Evolutionary conservation across 441 rosid species (phyloP), one percentile per base, ranked within the genome.

Genomic region (Corymbia citriodora): DNA sequence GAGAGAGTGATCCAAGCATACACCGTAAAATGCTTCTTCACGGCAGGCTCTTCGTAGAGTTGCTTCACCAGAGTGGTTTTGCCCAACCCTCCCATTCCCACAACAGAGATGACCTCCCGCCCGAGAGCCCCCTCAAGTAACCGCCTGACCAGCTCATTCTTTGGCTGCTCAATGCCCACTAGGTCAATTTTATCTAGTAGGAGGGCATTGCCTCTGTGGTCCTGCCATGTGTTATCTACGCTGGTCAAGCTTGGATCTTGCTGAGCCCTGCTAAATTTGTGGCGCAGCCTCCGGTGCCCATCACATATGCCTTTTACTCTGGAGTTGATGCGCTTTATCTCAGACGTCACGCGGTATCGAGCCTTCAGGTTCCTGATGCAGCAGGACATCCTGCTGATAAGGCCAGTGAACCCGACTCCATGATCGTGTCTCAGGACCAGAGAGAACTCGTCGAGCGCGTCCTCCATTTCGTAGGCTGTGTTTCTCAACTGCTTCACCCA

Each of bases 401-500:
- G 54, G 45, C 86, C 52, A 55, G 52, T 7, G 85, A 74, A 74
- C 52, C 90, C 90, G 29, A 5, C 36, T 40, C 74, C 61, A 45
- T 61, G 55, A 17, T 87, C 82, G 1, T 87, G 88, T 21, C 57
- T 55, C n/a, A 89, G 72, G 83, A 61, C 49, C 48, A 89, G 88
- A 45, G 54, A 29, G 88, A 89, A 89, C 88, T 89, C 90, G 12
- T 89, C 90, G 1, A 89, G 59, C 23, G 55, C 90, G 29, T 89
- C 90, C 59, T 89, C 85, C 70, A 68, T 68, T 45, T 89, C 90
- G 57, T 89, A 89, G 52, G 88, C 90, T 55, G 72, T 70, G 23
- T 83, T 87, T 87, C 90, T 89, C 88, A 89, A 48, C 72, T 89
- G 90, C 88, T 87, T 89, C 88, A 89, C 90, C 90, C 90, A 89